phyloP scores from a whole-genome alignment of 306 rosid species.

The Sindora glabra region DNA sequence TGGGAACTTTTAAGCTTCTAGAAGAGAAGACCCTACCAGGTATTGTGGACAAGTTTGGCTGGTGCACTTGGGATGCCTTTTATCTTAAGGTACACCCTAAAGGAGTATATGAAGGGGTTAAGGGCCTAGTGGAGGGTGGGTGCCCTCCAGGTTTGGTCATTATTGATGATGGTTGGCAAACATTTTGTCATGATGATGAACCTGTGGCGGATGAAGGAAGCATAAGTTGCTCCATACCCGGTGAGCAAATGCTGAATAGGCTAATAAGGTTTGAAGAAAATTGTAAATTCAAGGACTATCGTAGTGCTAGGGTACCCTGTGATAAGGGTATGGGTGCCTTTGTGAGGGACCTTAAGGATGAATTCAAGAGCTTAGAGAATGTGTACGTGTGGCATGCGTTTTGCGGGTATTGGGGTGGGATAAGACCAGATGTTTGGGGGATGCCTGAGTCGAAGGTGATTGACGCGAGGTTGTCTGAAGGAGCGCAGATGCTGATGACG shows the following conservation, averaged over 20 bases:
- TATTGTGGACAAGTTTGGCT: conserved; percentile 59
- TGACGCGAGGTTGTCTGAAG: conserved; percentile 25
- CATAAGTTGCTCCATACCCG: conserved; percentile 29
- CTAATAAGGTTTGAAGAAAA: conserved; percentile 47
- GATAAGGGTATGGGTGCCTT: conserved; percentile 46
- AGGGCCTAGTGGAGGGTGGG: conserved; percentile 45
- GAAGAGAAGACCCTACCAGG: conserved; percentile 54
- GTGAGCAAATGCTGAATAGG: conserved; percentile 58
- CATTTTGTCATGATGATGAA: conserved; percentile 40
- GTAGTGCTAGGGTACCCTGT: background rate
- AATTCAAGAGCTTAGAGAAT: conserved; percentile 36
- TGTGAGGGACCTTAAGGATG: conserved; percentile 55
- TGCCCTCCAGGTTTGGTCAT: conserved; percentile 56
- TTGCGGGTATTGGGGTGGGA: conserved; percentile 78
- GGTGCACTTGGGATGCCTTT: conserved; percentile 87
- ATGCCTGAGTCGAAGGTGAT: conserved; percentile 44
- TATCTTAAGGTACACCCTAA: conserved; percentile 57
- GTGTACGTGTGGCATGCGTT: conserved; percentile 77
- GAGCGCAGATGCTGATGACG: conserved; percentile 40
- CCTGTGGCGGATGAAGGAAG: conserved; percentile 9
- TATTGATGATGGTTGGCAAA: conserved; percentile 78
- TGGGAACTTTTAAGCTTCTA: conserved; percentile 48
- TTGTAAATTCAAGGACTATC: conserved; percentile 35
- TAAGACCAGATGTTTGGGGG: conserved; percentile 30
- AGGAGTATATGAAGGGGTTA: conserved; percentile 46